Evolutionary conservation across 305 asterid genomes (phyloP).

Genomic region (Fraxinus nigra): DNA sequence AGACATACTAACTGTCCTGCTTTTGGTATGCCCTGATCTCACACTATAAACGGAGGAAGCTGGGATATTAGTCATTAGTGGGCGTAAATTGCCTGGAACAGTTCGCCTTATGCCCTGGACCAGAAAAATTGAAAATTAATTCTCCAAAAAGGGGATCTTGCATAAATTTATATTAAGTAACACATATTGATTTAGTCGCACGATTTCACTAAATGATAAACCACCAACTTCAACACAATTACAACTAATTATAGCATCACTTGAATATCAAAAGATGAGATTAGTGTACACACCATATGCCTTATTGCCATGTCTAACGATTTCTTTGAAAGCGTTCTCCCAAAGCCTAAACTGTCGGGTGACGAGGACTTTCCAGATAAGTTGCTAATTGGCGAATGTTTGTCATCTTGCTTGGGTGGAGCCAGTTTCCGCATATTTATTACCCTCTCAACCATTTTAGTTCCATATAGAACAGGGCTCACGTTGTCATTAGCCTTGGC

Average conservation of each 20-base stretch:
- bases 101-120: slow-evolving; percentile 86
- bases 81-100: slow-evolving; percentile 77
- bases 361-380: slow-evolving; percentile 90
- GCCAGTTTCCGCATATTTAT: slow-evolving; percentile 90
- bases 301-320: slow-evolving; percentile 98
- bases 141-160: neutral
- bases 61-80: slow-evolving; percentile 80
- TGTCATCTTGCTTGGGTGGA: slow-evolving; percentile 88
- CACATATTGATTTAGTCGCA: neutral
- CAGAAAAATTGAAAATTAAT: neutral
- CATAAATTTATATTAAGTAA: neutral
- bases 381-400: slow-evolving; percentile 79
- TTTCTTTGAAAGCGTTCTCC: slow-evolving; percentile 90
- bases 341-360: slow-evolving; percentile 90
- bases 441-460: slow-evolving; percentile 96
- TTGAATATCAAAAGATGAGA: slow-evolving; percentile 11
- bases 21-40: slow-evolving; percentile 71
- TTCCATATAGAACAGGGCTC: slow-evolving; percentile 78
- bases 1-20: slow-evolving; percentile 63
- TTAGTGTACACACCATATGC: slow-evolving; percentile 72
- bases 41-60: slow-evolving; percentile 94
- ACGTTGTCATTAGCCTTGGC: slow-evolving; percentile 95
- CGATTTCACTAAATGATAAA: neutral
- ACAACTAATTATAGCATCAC: neutral
- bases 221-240: neutral